Conservation (phyloP, 495 filamentous ascomycete genomes). For the Aspergillus diversus region DNA sequence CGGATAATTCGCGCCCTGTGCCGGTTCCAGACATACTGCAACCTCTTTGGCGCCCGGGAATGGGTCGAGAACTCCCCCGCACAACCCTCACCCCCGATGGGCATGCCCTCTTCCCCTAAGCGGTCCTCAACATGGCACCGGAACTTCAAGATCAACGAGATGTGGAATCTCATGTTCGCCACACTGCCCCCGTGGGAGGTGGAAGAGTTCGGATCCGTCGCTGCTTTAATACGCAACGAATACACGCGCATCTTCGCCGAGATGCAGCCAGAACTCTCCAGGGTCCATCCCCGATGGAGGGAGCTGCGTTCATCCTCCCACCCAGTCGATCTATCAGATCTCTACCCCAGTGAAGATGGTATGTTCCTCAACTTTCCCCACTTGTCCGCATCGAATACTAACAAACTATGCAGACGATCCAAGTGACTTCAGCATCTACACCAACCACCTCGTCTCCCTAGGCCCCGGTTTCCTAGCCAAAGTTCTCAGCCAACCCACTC, state of each 20-base stretch:
- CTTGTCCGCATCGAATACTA: too few species aligned
- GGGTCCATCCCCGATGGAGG: background rate
- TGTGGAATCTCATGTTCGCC: slow-evolving; percentile 23
- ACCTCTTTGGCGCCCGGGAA: slow-evolving; percentile 24
- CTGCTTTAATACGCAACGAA: slow-evolving; percentile 15
- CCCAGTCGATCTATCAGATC: background rate
- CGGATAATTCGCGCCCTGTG: slow-evolving; percentile 27
- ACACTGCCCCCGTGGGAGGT: slow-evolving; percentile 26
- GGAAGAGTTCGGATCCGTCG: slow-evolving; percentile 25
- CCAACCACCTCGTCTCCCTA: slow-evolving; percentile 24
- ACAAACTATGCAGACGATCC: background rate
- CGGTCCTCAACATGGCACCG: slow-evolving; percentile 20
- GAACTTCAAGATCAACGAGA: slow-evolving; percentile 19
- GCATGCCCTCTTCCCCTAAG: background rate
- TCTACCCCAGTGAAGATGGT: background rate
- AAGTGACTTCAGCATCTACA: slow-evolving; percentile 19
- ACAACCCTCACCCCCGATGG: background rate
- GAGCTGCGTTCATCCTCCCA: background rate
- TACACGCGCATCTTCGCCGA: slow-evolving; percentile 15
- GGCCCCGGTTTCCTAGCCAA: slow-evolving; percentile 20
- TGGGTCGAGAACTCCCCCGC: slow-evolving; percentile 1
- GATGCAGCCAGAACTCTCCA: background rate
- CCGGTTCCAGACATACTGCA: slow-evolving; percentile 24
- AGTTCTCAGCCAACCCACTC: slow-evolving; percentile 9
- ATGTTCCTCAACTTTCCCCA: background rate